These are phyloP conservation scores for Cyberlindnera maritima DNA, from an alignment of 805 yeast species.

Conservation along the genomic window DNA sequence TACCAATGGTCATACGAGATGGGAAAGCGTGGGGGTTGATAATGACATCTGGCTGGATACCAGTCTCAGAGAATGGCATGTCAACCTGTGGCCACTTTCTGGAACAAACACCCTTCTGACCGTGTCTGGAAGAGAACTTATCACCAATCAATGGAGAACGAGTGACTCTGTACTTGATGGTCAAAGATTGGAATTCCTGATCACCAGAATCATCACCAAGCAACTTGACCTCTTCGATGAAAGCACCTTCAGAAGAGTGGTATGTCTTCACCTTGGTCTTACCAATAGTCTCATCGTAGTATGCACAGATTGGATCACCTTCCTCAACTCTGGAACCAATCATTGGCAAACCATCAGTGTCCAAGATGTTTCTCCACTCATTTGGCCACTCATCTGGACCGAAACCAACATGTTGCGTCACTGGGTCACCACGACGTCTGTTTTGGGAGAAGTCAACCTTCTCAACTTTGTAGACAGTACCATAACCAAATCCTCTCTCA, in stretches of 20 bases:
- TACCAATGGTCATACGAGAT: slow-evolving; percentile 99
- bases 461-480: slow-evolving; percentile 94
- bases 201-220: slow-evolving; percentile 77
- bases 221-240: slow-evolving; percentile 90
- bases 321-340: slow-evolving; percentile 86
- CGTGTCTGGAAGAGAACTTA: slow-evolving; percentile 96
- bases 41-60: slow-evolving; percentile 96
- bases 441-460: slow-evolving; percentile 76
- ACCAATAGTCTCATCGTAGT: slow-evolving; percentile 85
- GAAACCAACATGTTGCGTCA: slow-evolving; percentile 91
- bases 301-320: slow-evolving; percentile 95
- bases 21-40: slow-evolving; percentile 99
- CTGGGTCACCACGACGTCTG: slow-evolving; percentile 90
- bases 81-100: slow-evolving; percentile 97
- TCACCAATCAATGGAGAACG: slow-evolving; percentile 96
- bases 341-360: slow-evolving; percentile 88
- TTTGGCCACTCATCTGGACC: slow-evolving; percentile 93
- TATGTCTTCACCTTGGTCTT: slow-evolving; percentile 90
- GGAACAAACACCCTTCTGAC: slow-evolving; percentile 98
- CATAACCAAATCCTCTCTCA: slow-evolving; percentile 97
- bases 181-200: slow-evolving; percentile 76
- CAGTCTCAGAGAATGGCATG: slow-evolving; percentile 95
- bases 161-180: slow-evolving; percentile 87
- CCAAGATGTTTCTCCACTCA: slow-evolving; percentile 84
- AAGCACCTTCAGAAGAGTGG: slow-evolving; percentile 93